Evolutionary conservation across 306 rosid species (phyloP).

Genomic region (Argentina anserina): DNA sequence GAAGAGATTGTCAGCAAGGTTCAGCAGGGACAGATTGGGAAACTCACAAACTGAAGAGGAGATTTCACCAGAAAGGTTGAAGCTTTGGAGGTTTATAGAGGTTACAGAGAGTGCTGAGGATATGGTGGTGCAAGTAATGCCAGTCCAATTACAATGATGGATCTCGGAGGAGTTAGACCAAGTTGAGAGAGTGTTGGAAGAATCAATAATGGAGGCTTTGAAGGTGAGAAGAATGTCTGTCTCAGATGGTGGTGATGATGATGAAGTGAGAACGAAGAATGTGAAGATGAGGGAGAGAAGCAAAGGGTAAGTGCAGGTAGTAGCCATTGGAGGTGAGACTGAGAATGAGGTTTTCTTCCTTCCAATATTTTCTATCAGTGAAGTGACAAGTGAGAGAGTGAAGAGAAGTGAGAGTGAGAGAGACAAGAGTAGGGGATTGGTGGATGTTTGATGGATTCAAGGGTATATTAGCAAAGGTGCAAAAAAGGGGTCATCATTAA

Average conservation of each 20-base stretch:
- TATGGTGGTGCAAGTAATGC: constrained; percentile 51
- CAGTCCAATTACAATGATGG: constrained; percentile 81
- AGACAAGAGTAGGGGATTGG: constrained; percentile 7
- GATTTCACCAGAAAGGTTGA: constrained; percentile 85
- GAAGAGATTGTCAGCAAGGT: constrained; percentile 77
- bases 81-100: constrained; percentile 61
- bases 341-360: constrained; percentile 27
- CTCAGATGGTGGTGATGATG: constrained; percentile 52
- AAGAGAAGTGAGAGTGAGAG: background rate
- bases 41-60: constrained; percentile 67
- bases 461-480: constrained; percentile 27
- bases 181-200: constrained; percentile 49
- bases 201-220: constrained; percentile 70
- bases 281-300: constrained; percentile 42
- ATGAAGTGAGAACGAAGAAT: constrained; percentile 33
- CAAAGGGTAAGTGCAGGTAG: constrained; percentile 39
- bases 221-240: constrained; percentile 56
- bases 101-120: constrained; percentile 50
- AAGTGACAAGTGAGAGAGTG: constrained; percentile 5
- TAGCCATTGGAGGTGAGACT: constrained; percentile 55
- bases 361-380: constrained; percentile 25
- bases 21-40: constrained; percentile 53
- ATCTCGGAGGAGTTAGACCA: constrained; percentile 67
- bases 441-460: constrained; percentile 24
- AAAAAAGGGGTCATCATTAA: constrained; percentile 24